A percentile compares a stretch with the other conserved stretches of the same genome.
These are phyloP conservation scores for Citrus medica DNA, from an alignment of 345 rosid species.

Conservation along the genomic window DNA sequence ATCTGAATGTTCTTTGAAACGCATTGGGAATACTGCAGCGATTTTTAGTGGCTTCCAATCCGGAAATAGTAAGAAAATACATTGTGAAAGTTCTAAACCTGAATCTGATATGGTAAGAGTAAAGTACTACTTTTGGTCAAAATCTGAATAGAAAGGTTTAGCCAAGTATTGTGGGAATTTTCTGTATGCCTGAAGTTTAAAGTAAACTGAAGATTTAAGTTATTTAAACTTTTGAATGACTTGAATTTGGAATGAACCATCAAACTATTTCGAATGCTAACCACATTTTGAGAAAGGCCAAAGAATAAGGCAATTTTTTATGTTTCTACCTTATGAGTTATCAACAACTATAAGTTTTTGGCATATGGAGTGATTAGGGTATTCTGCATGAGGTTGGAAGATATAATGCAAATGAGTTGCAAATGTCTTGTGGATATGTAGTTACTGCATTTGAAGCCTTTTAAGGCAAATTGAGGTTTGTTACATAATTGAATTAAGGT, in stretches of 20 bases:
- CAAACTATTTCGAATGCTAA: background rate
- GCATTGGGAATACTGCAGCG: conserved; percentile 79
- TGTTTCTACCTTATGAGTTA: background rate
- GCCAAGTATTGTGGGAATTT: background rate
- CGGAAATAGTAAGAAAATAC: background rate
- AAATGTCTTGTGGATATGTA: background rate
- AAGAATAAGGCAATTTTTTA: background rate
- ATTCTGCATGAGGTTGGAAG: background rate
- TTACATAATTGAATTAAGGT: background rate
- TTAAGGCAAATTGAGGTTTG: background rate
- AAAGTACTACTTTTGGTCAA: background rate
- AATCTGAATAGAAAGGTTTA: background rate
- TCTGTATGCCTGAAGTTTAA: background rate
- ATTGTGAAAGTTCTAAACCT: background rate
- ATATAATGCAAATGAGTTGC: background rate
- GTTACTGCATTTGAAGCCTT: background rate
- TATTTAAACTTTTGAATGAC: background rate
- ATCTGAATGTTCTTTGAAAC: conserved; percentile 76
- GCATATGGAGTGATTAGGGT: background rate
- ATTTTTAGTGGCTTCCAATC: conserved; percentile 49
- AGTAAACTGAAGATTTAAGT: background rate
- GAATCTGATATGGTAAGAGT: background rate
- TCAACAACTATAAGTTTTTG: background rate
- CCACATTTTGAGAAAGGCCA: background rate
- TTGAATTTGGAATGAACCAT: background rate